Evolutionary conservation across 2,329 filamentous ascomycete genomes (phyloP).

Genomic region (Alternaria brassicae): DNA sequence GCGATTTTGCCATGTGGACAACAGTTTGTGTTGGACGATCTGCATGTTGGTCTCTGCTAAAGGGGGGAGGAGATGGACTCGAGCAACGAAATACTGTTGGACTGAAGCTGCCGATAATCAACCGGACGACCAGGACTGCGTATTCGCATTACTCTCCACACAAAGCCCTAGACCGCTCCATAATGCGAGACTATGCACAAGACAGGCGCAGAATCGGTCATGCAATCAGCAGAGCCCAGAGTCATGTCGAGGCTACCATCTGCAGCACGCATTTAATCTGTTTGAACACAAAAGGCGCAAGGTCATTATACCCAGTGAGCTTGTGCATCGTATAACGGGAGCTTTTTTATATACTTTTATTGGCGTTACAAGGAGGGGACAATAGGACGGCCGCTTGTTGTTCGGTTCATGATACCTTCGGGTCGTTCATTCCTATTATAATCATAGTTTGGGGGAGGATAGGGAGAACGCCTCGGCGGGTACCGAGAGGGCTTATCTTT

Average conservation of each 20-base stretch:
- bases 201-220: not conserved
- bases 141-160: not conserved
- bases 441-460: conserved; percentile 1
- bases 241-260: conserved; percentile 1
- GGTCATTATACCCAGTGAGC: conserved; percentile 14
- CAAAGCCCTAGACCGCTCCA: not conserved
- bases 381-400: conserved; percentile 5
- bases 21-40: not conserved
- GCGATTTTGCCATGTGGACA: not conserved
- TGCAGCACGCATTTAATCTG: conserved; percentile 9
- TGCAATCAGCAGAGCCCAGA: not conserved
- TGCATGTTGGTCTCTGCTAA: not conserved
- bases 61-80: not conserved
- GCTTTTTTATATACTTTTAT: not conserved
- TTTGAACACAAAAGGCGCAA: conserved; percentile 15
- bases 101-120: not conserved
- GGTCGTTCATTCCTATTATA: conserved; percentile 9
- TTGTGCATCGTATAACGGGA: conserved; percentile 5
- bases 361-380: conserved; percentile 1
- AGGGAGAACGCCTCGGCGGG: conserved; percentile 1
- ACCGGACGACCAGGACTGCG: not conserved
- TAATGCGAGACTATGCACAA: not conserved
- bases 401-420: conserved; percentile 15
- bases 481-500: not conserved
- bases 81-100: not conserved